Evolutionary conservation across 768 basidiomycete genomes (phyloP).

Genomic region (Rhizopogon rudus): DNA sequence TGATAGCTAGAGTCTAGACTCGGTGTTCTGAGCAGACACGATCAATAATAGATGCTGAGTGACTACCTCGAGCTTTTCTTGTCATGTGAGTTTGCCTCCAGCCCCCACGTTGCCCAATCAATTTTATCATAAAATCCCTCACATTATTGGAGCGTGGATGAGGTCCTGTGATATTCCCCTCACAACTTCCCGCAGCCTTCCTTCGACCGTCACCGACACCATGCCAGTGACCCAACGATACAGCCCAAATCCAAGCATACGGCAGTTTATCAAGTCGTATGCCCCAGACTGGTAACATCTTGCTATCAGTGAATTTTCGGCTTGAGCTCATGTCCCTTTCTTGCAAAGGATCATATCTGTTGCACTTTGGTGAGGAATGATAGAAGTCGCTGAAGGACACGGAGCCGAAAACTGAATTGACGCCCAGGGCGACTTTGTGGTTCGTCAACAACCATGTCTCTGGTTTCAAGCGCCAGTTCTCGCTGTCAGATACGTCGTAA

Average conservation of each 20-base stretch:
- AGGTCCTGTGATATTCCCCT: too few species aligned
- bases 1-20: too few species aligned
- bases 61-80: too few species aligned
- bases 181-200: too few species aligned
- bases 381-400: neutral
- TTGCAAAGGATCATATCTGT: conserved; percentile 58
- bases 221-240: neutral
- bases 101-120: too few species aligned
- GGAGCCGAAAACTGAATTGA: neutral
- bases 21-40: too few species aligned
- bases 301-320: neutral
- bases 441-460: conserved; percentile 48
- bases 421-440: conserved; percentile 49
- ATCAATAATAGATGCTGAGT: too few species aligned
- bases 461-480: conserved; percentile 77
- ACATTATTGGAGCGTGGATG: too few species aligned
- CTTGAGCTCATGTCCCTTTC: neutral
- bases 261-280: conserved; percentile 42
- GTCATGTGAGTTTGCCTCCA: too few species aligned
- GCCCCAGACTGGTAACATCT: conserved; percentile 65
- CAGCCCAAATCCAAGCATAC: conserved; percentile 12
- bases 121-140: too few species aligned
- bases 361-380: conserved; percentile 47
- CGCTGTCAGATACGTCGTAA: conserved; percentile 69
- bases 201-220: too few species aligned